Base-by-base conservation (phyloP, 345 rosid species). In the Xanthoceras sorbifolium region DNA sequence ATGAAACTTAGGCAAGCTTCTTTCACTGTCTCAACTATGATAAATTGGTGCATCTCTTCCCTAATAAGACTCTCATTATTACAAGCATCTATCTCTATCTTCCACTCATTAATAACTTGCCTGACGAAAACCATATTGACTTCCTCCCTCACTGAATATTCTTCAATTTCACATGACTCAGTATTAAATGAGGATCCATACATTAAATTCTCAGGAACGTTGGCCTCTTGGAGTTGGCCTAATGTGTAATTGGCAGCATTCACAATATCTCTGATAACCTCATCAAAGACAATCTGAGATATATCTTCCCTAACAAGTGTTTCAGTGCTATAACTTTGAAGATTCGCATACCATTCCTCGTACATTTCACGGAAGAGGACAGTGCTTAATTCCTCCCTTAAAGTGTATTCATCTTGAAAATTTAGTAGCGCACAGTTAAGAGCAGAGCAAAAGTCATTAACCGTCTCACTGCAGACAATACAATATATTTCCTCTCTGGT, bases 271-370 rank as follows among this genome's bases (percentile, higher is more conserved):
- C 70, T 86, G 20, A 84, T 10, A 36, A 67, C 76, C 78, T 87
- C 91, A 71, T 67, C 70, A 25, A 64, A 79, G 60, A 85, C 78
- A 50, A 83, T 48, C 70, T 50, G 72, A 63, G 73, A 78, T 2
- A 88, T 62, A 64, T 89, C 85, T 73, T 87, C 88, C 32, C 55
- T 62, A 18, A 84, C 18, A 55, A 42, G 70, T 32, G 38, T 66
- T 67, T 71, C 78, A 31, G 36, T 29, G 17, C 59, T 75, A 26
- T 28, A 69, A 25, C 9, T 76, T 79, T 80, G 81, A 15, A 78
- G 9, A 23, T 71, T 60, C 17, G 73, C 80, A 50, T 60, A 69
- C 86, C 83, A 78, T 20, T 85, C 83, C 73, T 75, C 23, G 3
- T 9, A 72, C 55, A 73, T 60, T 77, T 83, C 81, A 9, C n/a